Conservation (phyloP, 371 early-diverging fungal species). For the Lichtheimia ornata region DNA sequence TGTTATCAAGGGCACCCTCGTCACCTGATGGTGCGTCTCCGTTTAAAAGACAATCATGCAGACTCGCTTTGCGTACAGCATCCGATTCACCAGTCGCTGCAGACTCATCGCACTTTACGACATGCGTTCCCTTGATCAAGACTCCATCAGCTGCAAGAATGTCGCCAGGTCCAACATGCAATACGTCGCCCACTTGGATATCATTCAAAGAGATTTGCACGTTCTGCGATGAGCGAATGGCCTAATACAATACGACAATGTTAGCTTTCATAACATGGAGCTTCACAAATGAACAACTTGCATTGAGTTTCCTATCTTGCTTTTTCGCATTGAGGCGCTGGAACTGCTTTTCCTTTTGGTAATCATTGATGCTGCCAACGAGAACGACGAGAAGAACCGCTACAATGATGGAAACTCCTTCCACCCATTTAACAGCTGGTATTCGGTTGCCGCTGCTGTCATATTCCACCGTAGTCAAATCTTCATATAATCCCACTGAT, state of each 20-base stretch:
- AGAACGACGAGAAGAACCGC: slow-evolving; percentile 82
- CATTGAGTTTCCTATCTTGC: slow-evolving; percentile 72
- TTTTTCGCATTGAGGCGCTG: slow-evolving; percentile 79
- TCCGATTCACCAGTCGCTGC: slow-evolving; percentile 93
- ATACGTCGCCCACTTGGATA: slow-evolving; percentile 86
- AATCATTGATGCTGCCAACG: slow-evolving; percentile 83
- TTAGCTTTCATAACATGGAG: neutral
- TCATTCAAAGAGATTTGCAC: slow-evolving; percentile 79
- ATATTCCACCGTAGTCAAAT: slow-evolving; percentile 50
- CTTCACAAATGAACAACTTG: neutral
- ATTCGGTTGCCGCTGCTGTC: slow-evolving; percentile 28
- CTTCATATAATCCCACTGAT: slow-evolving; percentile 87
- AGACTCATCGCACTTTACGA: slow-evolving; percentile 83
- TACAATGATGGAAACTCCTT: slow-evolving; percentile 77
- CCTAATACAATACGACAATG: slow-evolving; percentile 44
- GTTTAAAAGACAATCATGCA: slow-evolving; percentile 28
- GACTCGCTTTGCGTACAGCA: slow-evolving; percentile 56
- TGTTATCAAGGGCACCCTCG: slow-evolving; percentile 9
- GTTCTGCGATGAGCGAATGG: slow-evolving; percentile 72
- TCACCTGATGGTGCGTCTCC: neutral
- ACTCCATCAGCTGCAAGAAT: slow-evolving; percentile 90
- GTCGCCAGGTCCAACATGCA: slow-evolving; percentile 91
- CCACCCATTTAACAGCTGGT: slow-evolving; percentile 71
- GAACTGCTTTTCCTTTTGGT: slow-evolving; percentile 85
- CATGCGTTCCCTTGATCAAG: slow-evolving; percentile 77